Evolutionary conservation across 2,329 filamentous ascomycete genomes (phyloP).

Genomic region (Helotiales sp.): DNA sequence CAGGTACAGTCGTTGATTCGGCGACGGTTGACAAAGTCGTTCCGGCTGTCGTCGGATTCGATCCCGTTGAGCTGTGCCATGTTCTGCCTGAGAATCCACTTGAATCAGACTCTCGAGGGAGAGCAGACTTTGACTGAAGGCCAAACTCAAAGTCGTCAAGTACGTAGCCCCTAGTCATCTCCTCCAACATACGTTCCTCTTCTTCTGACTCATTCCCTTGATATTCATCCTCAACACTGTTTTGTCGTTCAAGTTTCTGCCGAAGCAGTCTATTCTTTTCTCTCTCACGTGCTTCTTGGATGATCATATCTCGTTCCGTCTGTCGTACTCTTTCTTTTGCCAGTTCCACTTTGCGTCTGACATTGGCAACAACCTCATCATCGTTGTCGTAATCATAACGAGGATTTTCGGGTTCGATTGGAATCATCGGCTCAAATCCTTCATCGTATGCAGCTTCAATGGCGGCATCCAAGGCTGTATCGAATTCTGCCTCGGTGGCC

Average conservation of each 20-base stretch:
- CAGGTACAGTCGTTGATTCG: conserved; percentile 45
- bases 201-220: conserved; percentile 68
- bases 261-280: conserved; percentile 48
- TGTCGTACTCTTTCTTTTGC: conserved; percentile 75
- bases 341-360: conserved; percentile 67
- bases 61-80: conserved; percentile 77
- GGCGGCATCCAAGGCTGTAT: conserved; percentile 89
- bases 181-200: conserved; percentile 75
- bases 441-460: conserved; percentile 97
- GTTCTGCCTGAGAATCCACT: conserved; percentile 76
- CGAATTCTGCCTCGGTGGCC: conserved; percentile 84
- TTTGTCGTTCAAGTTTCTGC: conserved; percentile 21
- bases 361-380: conserved; percentile 51
- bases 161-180: conserved; percentile 81
- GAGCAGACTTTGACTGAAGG: conserved; percentile 62
- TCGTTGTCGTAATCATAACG: conserved; percentile 39
- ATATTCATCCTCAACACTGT: conserved; percentile 58
- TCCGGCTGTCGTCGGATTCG: conserved; percentile 68
- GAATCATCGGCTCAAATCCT: conserved; percentile 72
- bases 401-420: conserved; percentile 28
- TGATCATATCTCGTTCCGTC: conserved; percentile 68
- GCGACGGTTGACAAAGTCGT: conserved; percentile 72
- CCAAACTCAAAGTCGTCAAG: conserved; percentile 82
- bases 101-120: conserved; percentile 79
- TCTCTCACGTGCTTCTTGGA: conserved; percentile 59